Evolutionary conservation across 441 rosid species (phyloP), one percentile per base, ranked within the genome.

Genomic region (Pelargonium myrrhifolium): DNA sequence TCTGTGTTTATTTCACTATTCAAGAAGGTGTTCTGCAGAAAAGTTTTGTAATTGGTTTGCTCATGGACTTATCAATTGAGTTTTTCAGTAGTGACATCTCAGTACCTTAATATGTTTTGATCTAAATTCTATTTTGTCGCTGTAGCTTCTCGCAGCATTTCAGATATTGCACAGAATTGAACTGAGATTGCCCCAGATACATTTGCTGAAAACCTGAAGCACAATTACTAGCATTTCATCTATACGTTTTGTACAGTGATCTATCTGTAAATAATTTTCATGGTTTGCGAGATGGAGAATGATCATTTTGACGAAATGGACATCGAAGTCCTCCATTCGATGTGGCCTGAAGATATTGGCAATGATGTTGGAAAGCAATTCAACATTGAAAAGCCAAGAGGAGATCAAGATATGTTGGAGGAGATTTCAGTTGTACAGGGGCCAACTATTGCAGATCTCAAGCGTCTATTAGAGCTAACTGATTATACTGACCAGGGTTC

Each of bases 291-390:
- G 40, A 86, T 85, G 88, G 96, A 86, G 79, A 68, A 74, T 24
- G 85, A 86, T 79, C 87, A 81, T 47, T 74, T 78, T 10, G 96
- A 91, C 17, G 97, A 91, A 40, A 89, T 89, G 96, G 97, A 93
- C 6, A 73, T 85, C 20, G 97, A 93, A 85, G 88, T 71, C 69
- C 85, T 91, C 31, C 78, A 88, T 70, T 93, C 99, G 0, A 91
- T 93, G 99, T 91, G 99, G 99, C 99, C 99, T 1, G 99, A 91
- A 68, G 93, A 87, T 58, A 86, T 94, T 7, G 93, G 81, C 22
- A 74, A 81, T 20, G 92, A 89, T 76, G 76, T 72, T 1, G 89
- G 86, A 65, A 90, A 89, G 76, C 99, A 90, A 28, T 94, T 89
- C 83, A 93, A 94, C 69, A 85, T 94, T 2, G 99, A 91, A 73